These are phyloP conservation scores for Candida fluviatilis DNA, from an alignment of 805 yeast genomes.

Conservation along the genomic window DNA sequence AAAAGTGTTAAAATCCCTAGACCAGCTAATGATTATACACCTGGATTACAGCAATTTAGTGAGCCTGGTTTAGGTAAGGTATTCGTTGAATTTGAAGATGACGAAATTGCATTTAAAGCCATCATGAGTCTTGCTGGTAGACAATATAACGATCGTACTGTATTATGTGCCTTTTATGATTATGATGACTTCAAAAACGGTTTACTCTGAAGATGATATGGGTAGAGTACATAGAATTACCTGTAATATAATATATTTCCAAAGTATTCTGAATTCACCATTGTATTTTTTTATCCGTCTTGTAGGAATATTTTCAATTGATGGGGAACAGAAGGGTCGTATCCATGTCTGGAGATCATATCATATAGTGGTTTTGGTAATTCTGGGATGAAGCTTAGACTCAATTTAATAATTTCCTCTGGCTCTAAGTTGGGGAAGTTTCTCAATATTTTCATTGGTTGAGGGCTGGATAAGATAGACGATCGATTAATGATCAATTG, in stretches of 20 bases:
- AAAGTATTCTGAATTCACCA: too few relatives aligned
- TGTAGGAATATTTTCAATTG: conserved; percentile 23
- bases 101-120: conserved; percentile 52
- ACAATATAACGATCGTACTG: conserved; percentile 61
- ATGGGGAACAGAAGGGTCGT: conserved; percentile 42
- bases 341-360: conserved; percentile 58
- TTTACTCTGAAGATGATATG: conserved; percentile 14
- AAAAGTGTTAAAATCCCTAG: conserved; percentile 56
- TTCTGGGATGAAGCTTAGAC: conserved; percentile 74
- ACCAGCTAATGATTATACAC: conserved; percentile 49
- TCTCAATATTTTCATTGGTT: conserved; percentile 73
- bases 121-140: conserved; percentile 60
- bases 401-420: conserved; percentile 68
- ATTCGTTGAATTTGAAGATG: conserved; percentile 57
- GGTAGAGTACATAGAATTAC: too few relatives aligned
- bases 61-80: conserved; percentile 68
- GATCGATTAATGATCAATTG: conserved; percentile 70
- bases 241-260: background rate
- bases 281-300: conserved; percentile 6
- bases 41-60: conserved; percentile 31
- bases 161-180: conserved; percentile 59
- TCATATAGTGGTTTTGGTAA: conserved; percentile 66
- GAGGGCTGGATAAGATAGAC: conserved; percentile 50
- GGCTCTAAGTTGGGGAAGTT: conserved; percentile 72
- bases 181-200: conserved; percentile 54